Percentiles rank a stretch among this genome's conserved stretches.
phyloP scores from a whole-genome alignment of 1,284 basidiomycete genomes.

The Xerocomus nothofagi region DNA sequence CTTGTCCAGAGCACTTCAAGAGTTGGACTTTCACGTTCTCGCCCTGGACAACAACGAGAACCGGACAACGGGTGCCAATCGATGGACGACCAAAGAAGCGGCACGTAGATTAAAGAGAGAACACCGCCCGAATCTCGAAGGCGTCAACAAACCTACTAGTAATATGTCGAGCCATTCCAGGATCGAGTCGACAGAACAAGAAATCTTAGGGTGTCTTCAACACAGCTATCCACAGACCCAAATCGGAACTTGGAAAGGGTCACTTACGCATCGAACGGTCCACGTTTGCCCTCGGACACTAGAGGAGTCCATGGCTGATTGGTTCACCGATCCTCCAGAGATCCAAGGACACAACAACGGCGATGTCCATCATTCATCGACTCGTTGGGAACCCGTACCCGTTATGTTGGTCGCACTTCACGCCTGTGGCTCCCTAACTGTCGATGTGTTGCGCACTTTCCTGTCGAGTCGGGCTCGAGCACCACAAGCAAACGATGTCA shows the following conservation, averaged over 20 bases:
- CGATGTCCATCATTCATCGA: not conserved
- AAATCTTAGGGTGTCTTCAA: not conserved
- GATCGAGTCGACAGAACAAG: not conserved
- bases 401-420: slow-evolving; percentile 67
- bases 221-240: not conserved
- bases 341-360: not conserved
- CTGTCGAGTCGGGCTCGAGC: slow-evolving; percentile 15
- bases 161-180: not conserved
- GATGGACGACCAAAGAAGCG: slow-evolving; percentile 31
- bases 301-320: slow-evolving; percentile 32
- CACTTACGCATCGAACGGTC: slow-evolving; percentile 52
- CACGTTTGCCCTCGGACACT: slow-evolving; percentile 47
- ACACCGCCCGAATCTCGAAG: slow-evolving; percentile 1
- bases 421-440: slow-evolving; percentile 51
- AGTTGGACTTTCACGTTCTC: slow-evolving; percentile 43
- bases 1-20: slow-evolving; percentile 44
- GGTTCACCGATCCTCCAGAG: slow-evolving; percentile 19
- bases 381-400: slow-evolving; percentile 35
- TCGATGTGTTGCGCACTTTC: slow-evolving; percentile 45
- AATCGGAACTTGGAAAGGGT: slow-evolving; percentile 22
- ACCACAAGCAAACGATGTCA: slow-evolving; percentile 2
- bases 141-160: not conserved
- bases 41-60: slow-evolving; percentile 50
- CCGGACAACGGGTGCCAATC: slow-evolving; percentile 46
- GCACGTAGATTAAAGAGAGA: slow-evolving; percentile 17